Evolutionary conservation across 345 rosid species (phyloP).

Genomic region (Aquilaria sinensis): DNA sequence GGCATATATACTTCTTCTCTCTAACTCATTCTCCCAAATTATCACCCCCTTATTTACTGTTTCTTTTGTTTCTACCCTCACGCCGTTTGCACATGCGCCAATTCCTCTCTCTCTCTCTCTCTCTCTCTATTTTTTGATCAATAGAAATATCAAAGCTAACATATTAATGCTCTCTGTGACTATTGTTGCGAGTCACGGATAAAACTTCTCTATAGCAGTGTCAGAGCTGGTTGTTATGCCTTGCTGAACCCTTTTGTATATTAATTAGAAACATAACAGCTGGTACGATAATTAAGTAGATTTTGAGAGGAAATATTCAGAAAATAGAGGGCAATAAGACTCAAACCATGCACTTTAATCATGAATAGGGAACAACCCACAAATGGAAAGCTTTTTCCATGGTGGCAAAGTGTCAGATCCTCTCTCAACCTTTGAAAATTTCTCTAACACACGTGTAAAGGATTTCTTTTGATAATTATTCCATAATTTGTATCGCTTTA

Average conservation of each 20-base stretch:
- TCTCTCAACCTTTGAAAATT: neutral
- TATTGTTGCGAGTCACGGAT: neutral
- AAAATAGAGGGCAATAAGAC: too few relatives aligned
- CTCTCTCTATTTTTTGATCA: neutral
- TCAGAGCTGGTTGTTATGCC: neutral
- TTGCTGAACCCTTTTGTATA: neutral
- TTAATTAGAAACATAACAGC: neutral
- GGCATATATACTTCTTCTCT: conserved; percentile 8
- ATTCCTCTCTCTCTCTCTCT: neutral
- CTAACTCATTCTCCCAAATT: conserved; percentile 7
- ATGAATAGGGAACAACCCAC: too few relatives aligned
- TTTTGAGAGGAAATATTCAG: neutral
- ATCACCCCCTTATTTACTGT: conserved; percentile 1
- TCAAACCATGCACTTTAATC: too few relatives aligned
- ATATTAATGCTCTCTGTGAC: neutral
- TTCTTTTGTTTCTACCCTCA: neutral
- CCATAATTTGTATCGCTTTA: neutral
- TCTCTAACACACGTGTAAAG: neutral
- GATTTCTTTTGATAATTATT: neutral
- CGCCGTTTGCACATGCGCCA: neutral
- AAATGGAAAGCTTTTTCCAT: neutral
- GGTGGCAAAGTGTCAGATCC: neutral
- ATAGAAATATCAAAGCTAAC: neutral
- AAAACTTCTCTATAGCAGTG: neutral
- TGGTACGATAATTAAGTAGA: too few relatives aligned